A percentile compares a stretch with the other conserved stretches of the same genome.
phyloP scores from a whole-genome alignment of 2,329 filamentous ascomycete species.

The Knoxdaviesia proteae region DNA sequence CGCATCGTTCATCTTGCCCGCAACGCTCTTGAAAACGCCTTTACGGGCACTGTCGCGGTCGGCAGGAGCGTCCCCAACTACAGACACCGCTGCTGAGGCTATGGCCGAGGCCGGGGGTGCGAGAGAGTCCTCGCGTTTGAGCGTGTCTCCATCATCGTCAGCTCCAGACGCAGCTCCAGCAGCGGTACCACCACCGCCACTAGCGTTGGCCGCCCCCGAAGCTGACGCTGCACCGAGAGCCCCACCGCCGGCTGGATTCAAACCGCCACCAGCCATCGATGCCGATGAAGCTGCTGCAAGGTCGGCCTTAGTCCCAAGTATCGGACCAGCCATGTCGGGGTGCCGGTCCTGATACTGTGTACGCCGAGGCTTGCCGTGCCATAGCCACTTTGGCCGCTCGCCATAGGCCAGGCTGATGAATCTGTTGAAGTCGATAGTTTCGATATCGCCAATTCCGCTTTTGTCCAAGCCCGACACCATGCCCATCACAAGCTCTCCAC shows the following conservation, averaged over 20 bases:
- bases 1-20: constrained; percentile 59
- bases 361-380: constrained; percentile 75
- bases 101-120: too few species aligned
- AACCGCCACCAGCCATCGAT: background rate
- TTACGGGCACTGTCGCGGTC: constrained; percentile 40
- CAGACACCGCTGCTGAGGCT: too few species aligned
- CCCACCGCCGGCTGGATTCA: too few species aligned
- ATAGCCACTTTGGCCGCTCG: constrained; percentile 79
- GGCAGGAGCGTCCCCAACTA: constrained; percentile 8
- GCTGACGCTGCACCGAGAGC: too few species aligned
- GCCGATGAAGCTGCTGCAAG: background rate
- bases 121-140: background rate
- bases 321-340: constrained; percentile 22
- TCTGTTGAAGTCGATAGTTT: constrained; percentile 72
- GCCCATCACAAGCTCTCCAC: constrained; percentile 87
- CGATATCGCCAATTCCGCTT: constrained; percentile 75
- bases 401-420: constrained; percentile 64
- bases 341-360: constrained; percentile 24
- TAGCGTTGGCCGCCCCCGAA: too few species aligned
- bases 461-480: constrained; percentile 78
- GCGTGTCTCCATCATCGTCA: constrained; percentile 9
- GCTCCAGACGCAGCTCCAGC: too few species aligned
- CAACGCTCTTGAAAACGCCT: constrained; percentile 59
- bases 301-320: constrained; percentile 19
- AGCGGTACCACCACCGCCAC: too few species aligned